Percentiles rank a stretch among this genome's conserved stretches.
Evolutionary conservation across 2,329 filamentous ascomycete genomes (phyloP).

Genomic region (Decorospora gaudefroyi): DNA sequence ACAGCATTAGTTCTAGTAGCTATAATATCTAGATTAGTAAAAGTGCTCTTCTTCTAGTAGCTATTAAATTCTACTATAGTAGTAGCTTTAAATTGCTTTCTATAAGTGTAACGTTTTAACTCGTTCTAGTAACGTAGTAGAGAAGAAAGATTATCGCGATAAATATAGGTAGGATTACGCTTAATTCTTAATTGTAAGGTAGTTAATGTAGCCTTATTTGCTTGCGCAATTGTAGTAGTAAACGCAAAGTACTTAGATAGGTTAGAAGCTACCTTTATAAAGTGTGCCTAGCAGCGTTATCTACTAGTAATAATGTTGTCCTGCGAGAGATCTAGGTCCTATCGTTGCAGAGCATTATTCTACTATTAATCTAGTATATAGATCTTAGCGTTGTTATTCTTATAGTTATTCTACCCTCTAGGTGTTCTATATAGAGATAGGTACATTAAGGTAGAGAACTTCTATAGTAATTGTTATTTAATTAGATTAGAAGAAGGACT

Average conservation of each 20-base stretch:
- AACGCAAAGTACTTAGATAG: conserved; percentile 2
- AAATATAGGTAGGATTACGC: background rate
- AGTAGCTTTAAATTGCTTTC: background rate
- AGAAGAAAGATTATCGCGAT: background rate
- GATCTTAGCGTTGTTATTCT: background rate
- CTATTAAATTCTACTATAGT: background rate
- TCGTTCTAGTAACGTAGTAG: conserved; percentile 2
- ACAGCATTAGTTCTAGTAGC: background rate
- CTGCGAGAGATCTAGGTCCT: conserved; percentile 1
- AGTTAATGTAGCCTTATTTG: conserved; percentile 1
- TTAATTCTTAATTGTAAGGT: conserved; percentile 1
- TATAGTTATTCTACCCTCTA: background rate
- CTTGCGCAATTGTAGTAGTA: conserved; percentile 1
- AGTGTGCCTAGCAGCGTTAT: background rate
- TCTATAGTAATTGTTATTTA: background rate
- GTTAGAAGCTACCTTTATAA: background rate
- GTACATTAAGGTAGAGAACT: background rate
- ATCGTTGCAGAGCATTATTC: background rate
- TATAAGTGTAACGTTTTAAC: background rate
- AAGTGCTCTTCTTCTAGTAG: conserved; percentile 2
- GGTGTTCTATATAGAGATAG: background rate
- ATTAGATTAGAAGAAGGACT: background rate
- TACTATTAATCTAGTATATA: background rate
- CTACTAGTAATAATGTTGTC: conserved; percentile 6
- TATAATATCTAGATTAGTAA: background rate